Conservation (phyloP, 2,329 filamentous ascomycete genomes). For the Fonsecaea pugnacius region DNA sequence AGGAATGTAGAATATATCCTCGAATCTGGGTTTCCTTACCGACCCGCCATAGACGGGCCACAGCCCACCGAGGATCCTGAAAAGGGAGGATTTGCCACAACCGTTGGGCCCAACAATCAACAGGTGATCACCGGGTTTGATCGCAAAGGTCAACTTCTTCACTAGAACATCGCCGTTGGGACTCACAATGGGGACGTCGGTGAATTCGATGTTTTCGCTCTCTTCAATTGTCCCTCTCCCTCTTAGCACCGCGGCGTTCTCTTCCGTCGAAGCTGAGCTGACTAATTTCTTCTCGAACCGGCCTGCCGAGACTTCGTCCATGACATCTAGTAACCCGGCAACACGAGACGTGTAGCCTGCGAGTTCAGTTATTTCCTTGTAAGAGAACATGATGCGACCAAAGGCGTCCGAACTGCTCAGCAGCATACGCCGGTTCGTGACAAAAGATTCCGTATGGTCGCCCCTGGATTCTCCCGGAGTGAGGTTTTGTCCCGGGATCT, state of each 20-base stretch:
- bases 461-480: conserved; percentile 48
- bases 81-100: conserved; percentile 93
- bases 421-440: conserved; percentile 90
- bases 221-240: conserved; percentile 82
- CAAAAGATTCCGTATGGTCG: conserved; percentile 71
- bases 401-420: conserved; percentile 94
- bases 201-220: conserved; percentile 81
- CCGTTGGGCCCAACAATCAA: conserved; percentile 96
- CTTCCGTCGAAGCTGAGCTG: conserved; percentile 79
- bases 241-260: conserved; percentile 80
- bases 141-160: conserved; percentile 80
- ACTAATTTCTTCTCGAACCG: conserved; percentile 97
- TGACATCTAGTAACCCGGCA: conserved; percentile 84
- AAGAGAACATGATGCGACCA: conserved; percentile 94
- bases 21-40: conserved; percentile 86
- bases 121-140: conserved; percentile 84
- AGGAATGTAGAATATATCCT: conserved; percentile 97
- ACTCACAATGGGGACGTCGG: conserved; percentile 90
- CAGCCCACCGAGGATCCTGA: conserved; percentile 91
- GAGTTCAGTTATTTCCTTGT: conserved; percentile 94
- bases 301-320: conserved; percentile 87
- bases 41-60: conserved; percentile 98
- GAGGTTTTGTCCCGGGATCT: conserved; percentile 71
- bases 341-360: conserved; percentile 95
- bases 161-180: conserved; percentile 95